phyloP scores from a whole-genome alignment of 139 green algal species.

The Micractinium conductrix region DNA sequence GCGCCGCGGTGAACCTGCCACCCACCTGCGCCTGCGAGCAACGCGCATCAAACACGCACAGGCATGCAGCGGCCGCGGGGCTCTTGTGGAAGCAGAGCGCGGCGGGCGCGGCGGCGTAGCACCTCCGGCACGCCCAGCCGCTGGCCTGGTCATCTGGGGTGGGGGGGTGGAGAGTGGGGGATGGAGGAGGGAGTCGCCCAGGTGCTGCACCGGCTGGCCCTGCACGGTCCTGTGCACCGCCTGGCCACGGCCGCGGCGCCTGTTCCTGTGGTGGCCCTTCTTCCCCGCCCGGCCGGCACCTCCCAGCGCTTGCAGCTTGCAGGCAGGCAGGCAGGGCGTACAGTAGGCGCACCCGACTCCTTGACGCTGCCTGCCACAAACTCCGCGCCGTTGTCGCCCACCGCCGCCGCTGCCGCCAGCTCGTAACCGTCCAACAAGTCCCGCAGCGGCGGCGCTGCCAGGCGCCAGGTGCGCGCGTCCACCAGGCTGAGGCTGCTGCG shows the following conservation, averaged over 20 bases:
- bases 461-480: not conserved
- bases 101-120: not conserved
- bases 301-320: too few relatives aligned
- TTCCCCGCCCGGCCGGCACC: too few relatives aligned
- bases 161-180: not conserved
- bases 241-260: too few relatives aligned
- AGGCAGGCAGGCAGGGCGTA: too few relatives aligned
- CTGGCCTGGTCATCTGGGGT: conserved; percentile 35
- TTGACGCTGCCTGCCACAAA: conserved; percentile 25
- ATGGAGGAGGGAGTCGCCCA: too few relatives aligned
- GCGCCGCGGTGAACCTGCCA: too few relatives aligned
- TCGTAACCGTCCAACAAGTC: conserved; percentile 30
- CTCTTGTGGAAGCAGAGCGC: conserved; percentile 58
- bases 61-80: not conserved
- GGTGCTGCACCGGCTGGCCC: too few relatives aligned
- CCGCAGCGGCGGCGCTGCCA: not conserved
- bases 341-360: conserved; percentile 11
- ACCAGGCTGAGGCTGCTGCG: conserved; percentile 19
- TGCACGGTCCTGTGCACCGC: too few relatives aligned
- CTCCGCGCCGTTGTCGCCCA: conserved; percentile 6
- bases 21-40: too few relatives aligned
- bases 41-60: conserved; percentile 42
- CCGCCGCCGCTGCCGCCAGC: not conserved
- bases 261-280: too few relatives aligned
- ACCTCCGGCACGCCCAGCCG: conserved; percentile 37